A percentile compares a stretch with the other conserved stretches of the same genome.
phyloP scores from a whole-genome alignment of 352 stramenopile genomes.

The Thraustotheca clavata region DNA sequence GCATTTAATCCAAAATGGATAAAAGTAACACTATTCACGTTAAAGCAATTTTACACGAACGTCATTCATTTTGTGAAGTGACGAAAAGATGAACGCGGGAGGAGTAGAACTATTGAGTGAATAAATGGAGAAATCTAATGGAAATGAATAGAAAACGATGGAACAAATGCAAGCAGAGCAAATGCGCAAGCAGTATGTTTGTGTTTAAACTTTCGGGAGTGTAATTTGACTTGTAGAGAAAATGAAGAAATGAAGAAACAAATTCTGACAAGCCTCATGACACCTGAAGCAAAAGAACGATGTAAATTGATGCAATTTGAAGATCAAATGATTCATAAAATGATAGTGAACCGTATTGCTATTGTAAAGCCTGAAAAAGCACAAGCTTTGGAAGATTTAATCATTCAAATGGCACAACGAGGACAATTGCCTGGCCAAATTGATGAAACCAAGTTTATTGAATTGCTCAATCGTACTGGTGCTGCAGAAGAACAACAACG shows the following conservation, averaged over 20 bases:
- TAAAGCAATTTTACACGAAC: too few species aligned
- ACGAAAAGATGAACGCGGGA: background rate
- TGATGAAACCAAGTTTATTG: slow-evolving; percentile 78
- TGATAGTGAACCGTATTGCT: slow-evolving; percentile 70
- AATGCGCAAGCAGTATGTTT: slow-evolving; percentile 66
- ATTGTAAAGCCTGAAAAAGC: slow-evolving; percentile 86
- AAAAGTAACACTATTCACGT: too few species aligned
- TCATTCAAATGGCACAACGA: slow-evolving; percentile 82
- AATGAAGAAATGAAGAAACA: slow-evolving; percentile 76
- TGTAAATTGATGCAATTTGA: slow-evolving; percentile 28
- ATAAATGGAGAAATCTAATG: background rate
- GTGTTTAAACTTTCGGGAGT: background rate
- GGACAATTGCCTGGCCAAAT: slow-evolving; percentile 72
- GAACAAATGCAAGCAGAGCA: slow-evolving; percentile 82
- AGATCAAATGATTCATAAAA: background rate
- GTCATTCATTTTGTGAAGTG: slow-evolving; percentile 1
- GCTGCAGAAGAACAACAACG: slow-evolving; percentile 76
- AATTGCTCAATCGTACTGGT: slow-evolving; percentile 67
- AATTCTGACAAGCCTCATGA: slow-evolving; percentile 67
- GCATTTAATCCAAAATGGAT: too few species aligned
- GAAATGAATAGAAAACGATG: slow-evolving; percentile 43
- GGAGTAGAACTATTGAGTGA: background rate
- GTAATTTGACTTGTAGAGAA: slow-evolving; percentile 29
- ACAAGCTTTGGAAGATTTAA: slow-evolving; percentile 74
- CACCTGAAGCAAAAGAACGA: slow-evolving; percentile 66